phyloP scores from a whole-genome alignment of 2,329 filamentous ascomycete genomes.

The Zasmidium angulare region DNA sequence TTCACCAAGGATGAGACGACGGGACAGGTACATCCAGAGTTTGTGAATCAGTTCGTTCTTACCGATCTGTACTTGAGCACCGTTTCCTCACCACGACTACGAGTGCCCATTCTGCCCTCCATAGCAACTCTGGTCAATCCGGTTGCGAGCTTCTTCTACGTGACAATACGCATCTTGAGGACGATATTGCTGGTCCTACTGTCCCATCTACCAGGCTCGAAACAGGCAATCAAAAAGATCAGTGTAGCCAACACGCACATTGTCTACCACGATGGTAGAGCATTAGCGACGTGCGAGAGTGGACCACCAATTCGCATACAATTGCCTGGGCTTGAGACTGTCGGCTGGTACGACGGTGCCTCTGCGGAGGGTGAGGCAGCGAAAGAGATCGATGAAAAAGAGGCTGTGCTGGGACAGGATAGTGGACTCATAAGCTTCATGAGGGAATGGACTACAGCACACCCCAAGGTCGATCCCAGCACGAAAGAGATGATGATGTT shows the following conservation, averaged over 20 bases:
- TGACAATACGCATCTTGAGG: conserved; percentile 55
- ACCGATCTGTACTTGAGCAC: conserved; percentile 65
- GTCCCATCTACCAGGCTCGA: conserved; percentile 58
- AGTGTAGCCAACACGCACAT: conserved; percentile 70
- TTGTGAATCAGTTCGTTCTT: conserved; percentile 68
- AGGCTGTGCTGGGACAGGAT: conserved; percentile 28
- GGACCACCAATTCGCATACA: conserved; percentile 67
- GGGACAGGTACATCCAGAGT: conserved; percentile 56
- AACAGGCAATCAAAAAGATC: conserved; percentile 62
- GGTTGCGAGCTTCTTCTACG: conserved; percentile 52
- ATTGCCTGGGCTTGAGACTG: conserved; percentile 63
- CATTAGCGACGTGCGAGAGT: conserved; percentile 69
- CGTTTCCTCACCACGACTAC: conserved; percentile 48
- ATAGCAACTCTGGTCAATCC: conserved; percentile 66
- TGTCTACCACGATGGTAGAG: conserved; percentile 67
- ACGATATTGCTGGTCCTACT: conserved; percentile 59
- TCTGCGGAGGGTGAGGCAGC: conserved; percentile 54
- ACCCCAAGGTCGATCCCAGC: conserved; percentile 64
- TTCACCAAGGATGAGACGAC: conserved; percentile 51
- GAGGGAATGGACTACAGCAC: conserved; percentile 70
- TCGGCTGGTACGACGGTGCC: conserved; percentile 68
- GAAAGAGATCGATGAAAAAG: conserved; percentile 13
- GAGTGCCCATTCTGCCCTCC: conserved; percentile 63
- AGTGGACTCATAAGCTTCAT: conserved; percentile 59
- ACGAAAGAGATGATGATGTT: conserved; percentile 68